Conservation (phyloP, 2,329 filamentous ascomycete species). For the Knufia fluminis region DNA sequence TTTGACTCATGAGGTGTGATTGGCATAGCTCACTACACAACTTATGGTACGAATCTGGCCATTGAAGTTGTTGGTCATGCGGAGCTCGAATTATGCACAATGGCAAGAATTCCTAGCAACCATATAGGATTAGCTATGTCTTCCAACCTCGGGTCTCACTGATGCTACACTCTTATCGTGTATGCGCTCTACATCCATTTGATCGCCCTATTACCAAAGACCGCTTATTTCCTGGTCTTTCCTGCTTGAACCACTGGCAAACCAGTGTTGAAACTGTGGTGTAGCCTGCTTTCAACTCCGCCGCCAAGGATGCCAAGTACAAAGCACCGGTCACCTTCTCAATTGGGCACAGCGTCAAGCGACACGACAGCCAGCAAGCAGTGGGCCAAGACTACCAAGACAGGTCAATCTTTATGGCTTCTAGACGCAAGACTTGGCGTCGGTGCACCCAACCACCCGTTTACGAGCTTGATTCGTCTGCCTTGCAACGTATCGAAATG, state of each 20-base stretch:
- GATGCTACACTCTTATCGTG: slow-evolving; percentile 7
- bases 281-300: background rate
- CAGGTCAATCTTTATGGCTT: background rate
- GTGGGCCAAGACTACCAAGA: slow-evolving; percentile 1
- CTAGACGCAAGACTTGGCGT: background rate
- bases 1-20: too few relatives aligned
- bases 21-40: too few relatives aligned
- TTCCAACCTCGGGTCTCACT: background rate
- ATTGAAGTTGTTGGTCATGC: too few relatives aligned
- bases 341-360: background rate
- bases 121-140: background rate
- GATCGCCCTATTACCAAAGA: too few relatives aligned
- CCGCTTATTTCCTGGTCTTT: slow-evolving; percentile 6
- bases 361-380: background rate
- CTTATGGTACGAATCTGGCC: too few relatives aligned
- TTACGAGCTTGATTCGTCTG: background rate
- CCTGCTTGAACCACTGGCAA: background rate
- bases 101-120: background rate
- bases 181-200: too few relatives aligned
- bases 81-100: too few relatives aligned
- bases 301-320: slow-evolving; percentile 1
- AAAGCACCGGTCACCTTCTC: background rate
- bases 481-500: background rate
- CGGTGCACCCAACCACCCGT: background rate
- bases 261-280: too few relatives aligned